Base-by-base conservation (phyloP, 768 basidiomycete species). In the Lentinula sp. region DNA sequence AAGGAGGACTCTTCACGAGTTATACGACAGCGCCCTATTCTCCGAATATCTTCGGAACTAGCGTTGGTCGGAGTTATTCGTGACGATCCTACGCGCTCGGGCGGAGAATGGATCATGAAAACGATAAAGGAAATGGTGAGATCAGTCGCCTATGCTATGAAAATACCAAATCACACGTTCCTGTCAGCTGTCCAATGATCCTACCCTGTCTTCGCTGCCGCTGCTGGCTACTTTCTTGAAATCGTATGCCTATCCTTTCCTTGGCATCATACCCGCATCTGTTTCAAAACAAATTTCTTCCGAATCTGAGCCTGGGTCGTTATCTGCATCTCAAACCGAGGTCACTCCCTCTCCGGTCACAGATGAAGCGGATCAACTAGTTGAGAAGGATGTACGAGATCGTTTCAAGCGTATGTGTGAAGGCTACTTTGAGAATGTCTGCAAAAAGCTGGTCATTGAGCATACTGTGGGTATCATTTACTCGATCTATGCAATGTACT, bases 401-500 rank as follows among this genome's bases (percentile, higher is more conserved):
- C 85, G 92, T 43, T 93, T 98, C 75, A 90, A 88, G 74, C 87
- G 89, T 63, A 89, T 96, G 86, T 94, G 95, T 66, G 90, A 94
- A 72, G 87, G 87, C 0, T 98, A 98, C 71, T 97, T 95, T 67
- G 93, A 95, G 10, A 89, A 76, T 59, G 93, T 98, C 1, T 84
- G 88, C 67, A 97, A 94, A 78, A 95, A 96, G 69, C 81, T 98
- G 11, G 81, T 93, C 46, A 88, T 92, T 64, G 94, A 97, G 65
- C 95, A 97, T 69, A 89, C 91, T 69, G 94, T 94, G 66, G 63
- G 79, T 72, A 23, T 10, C 43, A 15, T 32, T 55, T 51, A 42
- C 10, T 32, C 32, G 23, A 28, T 32, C 31, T 39, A 54, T 13
- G 56, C 48, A 31, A 11, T 54, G 57, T 9, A 52, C 5, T 48